Evolutionary conservation across 1,284 basidiomycete genomes (phyloP), one percentile per base, ranked within the genome.

Genomic region (Pulchroboletus neoregius): DNA sequence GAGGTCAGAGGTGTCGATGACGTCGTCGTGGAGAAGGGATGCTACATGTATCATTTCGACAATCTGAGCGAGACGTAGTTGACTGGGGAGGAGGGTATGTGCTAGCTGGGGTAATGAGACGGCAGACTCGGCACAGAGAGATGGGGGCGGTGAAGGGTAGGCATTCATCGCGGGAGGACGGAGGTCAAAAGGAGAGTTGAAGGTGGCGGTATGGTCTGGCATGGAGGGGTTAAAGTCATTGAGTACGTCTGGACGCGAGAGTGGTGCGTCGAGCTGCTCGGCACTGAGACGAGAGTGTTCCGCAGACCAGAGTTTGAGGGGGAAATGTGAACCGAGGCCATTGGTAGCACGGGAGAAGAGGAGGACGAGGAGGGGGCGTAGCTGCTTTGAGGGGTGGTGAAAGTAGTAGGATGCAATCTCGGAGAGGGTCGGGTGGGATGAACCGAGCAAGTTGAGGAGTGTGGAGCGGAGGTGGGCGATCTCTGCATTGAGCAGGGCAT

Each of bases 31-130:
- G 13, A 99, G 73, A 6, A 96, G 76, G 1, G 91, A 95, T 24
- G 96, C 95, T 53, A 97, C 92, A 65, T 99, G 94, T 52, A 99
- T 93, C 93, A 99, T 97, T 68, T 99, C 96, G 41, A 93, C 87
- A 48, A 99, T 96, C 63, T 95, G 92, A 2, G 95, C 95, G 20
- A 99, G 80, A 24, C 95, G 84, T 20, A 88, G 72, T 68, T 99
- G 95, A 0, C 92, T 90, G 6, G 95, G 92, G 7, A 98, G 79
- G 5, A 65, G 58, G 0, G 54, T 69, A 47, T 30, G 71, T 61
- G 45, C 75, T 59, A 27, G 65, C 45, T 43, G 67, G 65, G 15
- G 54, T 26, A 35, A 56, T 43, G 28, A 56, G 45, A 32, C 58
- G 48, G 34, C 26, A 2, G 59, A 39, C 6, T 50, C 53, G 33